These are phyloP conservation scores for Clonostachys sp. DNA, from an alignment of 2,329 filamentous ascomycete species.

Conservation along the genomic window DNA sequence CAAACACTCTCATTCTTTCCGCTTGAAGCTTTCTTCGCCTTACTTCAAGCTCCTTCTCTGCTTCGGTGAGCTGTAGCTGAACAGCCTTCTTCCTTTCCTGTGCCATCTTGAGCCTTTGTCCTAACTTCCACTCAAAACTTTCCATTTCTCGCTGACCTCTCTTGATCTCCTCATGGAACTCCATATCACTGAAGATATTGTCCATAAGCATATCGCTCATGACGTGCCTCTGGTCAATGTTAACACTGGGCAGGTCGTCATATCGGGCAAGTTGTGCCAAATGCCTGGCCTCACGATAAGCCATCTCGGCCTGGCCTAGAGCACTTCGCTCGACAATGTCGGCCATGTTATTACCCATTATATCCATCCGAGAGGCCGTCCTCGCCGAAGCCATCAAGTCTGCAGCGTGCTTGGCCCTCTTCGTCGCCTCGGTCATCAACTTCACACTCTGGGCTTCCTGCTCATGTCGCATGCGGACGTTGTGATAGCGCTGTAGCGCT, in stretches of 20 bases:
- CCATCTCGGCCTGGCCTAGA: too few relatives aligned
- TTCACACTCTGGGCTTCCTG: constrained; percentile 32
- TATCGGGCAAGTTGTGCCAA: constrained; percentile 11
- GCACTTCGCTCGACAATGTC: too few relatives aligned
- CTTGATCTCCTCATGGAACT: constrained; percentile 47
- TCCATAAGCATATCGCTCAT: constrained; percentile 50
- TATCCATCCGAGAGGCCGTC: constrained; percentile 38
- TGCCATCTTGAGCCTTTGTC: constrained; percentile 21
- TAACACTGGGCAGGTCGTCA: constrained; percentile 1
- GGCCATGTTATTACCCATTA: constrained; percentile 26
- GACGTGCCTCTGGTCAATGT: constrained; percentile 36
- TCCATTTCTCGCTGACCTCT: constrained; percentile 29
- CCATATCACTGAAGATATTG: constrained; percentile 47
- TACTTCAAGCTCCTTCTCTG: constrained; percentile 19
- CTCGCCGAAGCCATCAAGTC: constrained; percentile 34
- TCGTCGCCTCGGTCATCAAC: constrained; percentile 31
- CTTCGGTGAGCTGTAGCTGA: constrained; percentile 20
- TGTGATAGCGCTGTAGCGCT: constrained; percentile 29
- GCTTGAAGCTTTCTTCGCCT: constrained; percentile 34
- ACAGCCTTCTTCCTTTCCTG: constrained; percentile 19
- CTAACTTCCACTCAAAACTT: constrained; percentile 23
- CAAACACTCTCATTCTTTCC: constrained; percentile 31
- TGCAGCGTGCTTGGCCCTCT: constrained; percentile 25
- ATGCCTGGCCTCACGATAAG: too few relatives aligned
- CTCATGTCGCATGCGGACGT: constrained; percentile 24